These are phyloP conservation scores for Debaryomyces sp. DNA, from an alignment of 1,139 yeast species.

Conservation along the genomic window DNA sequence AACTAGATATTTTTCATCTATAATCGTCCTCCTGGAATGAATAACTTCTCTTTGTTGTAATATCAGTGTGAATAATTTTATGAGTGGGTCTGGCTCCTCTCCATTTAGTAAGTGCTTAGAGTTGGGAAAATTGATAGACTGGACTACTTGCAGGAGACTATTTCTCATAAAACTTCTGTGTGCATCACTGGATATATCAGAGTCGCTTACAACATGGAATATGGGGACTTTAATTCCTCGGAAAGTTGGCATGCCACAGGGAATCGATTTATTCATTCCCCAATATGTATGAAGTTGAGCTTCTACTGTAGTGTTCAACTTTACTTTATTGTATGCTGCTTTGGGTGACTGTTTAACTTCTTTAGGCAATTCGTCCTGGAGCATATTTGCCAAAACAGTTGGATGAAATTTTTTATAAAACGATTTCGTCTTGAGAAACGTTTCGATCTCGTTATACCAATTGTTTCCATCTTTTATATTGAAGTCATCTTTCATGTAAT, in stretches of 20 bases:
- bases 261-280: conserved; percentile 5
- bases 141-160: conserved; percentile 1
- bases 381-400: conserved; percentile 38
- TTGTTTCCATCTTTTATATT: conserved; percentile 13
- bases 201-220: conserved; percentile 13
- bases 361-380: conserved; percentile 26
- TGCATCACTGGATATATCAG: conserved; percentile 10
- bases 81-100: conserved; percentile 49
- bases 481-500: conserved; percentile 12
- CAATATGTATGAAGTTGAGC: conserved; percentile 11
- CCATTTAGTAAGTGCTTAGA: conserved; percentile 50
- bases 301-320: conserved; percentile 9
- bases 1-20: conserved; percentile 1
- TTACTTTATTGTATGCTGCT: background rate
- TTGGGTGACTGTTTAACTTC: background rate
- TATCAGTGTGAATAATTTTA: conserved; percentile 1
- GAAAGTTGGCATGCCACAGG: background rate
- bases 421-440: conserved; percentile 39
- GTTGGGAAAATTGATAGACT: conserved; percentile 30
- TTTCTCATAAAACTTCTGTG: background rate
- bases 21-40: background rate
- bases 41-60: background rate
- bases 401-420: conserved; percentile 47
- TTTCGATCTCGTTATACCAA: conserved; percentile 29
- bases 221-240: conserved; percentile 13